Percentiles rank a stretch among this genome's conserved stretches.
Evolutionary conservation across 2,329 filamentous ascomycete species (phyloP).

Genomic region (Neonectria faginata): DNA sequence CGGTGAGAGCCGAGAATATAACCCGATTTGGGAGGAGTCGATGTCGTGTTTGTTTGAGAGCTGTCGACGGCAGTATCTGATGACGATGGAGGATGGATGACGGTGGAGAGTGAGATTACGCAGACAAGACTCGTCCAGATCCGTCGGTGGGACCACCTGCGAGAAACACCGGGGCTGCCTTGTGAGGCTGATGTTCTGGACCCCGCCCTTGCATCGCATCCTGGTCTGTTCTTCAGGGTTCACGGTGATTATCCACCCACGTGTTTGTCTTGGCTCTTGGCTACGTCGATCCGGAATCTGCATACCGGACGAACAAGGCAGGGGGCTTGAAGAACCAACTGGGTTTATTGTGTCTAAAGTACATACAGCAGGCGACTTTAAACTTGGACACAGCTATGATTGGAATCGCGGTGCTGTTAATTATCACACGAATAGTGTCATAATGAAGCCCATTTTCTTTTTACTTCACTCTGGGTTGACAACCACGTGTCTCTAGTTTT

Average conservation of each 20-base stretch:
- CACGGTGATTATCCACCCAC: background rate
- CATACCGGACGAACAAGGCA: too few species aligned
- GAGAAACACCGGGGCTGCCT: background rate
- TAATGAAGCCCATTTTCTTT: too few species aligned
- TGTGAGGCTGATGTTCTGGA: background rate
- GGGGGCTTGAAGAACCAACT: too few species aligned
- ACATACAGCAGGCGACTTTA: too few species aligned
- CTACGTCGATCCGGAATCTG: background rate
- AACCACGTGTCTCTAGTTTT: too few species aligned
- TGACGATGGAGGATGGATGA: background rate
- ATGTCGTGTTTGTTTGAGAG: background rate
- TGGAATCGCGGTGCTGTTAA: too few species aligned
- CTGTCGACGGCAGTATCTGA: background rate
- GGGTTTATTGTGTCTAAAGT: too few species aligned
- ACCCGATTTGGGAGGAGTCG: background rate
- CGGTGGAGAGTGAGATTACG: background rate
- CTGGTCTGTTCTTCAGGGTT: background rate
- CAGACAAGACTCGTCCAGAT: background rate
- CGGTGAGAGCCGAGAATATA: background rate
- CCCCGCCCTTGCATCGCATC: background rate
- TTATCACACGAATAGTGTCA: too few species aligned
- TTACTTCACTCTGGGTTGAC: too few species aligned
- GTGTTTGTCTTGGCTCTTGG: background rate
- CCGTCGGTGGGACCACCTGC: background rate
- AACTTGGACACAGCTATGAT: too few species aligned